A percentile compares a stretch with the other conserved stretches of the same genome.
Conservation (phyloP, 1,139 yeast genomes). For the Blastobotrys petasosporus region DNA sequence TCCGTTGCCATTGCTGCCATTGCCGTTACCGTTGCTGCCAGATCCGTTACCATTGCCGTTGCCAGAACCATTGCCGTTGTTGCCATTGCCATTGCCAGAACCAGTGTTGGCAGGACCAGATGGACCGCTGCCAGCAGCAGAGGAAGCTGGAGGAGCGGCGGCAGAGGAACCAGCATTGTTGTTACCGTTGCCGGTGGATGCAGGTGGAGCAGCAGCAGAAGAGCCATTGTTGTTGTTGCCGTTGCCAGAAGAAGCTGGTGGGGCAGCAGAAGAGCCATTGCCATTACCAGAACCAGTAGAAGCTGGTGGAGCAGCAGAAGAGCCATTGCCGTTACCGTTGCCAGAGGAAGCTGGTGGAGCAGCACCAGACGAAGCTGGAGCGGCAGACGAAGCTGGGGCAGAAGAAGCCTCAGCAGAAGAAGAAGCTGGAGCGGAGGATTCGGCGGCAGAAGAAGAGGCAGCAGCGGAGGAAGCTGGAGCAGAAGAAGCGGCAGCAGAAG, state of each 20-base stretch:
- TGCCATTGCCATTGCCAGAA: too few relatives aligned
- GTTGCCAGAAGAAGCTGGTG: neutral
- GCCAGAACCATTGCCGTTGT: too few relatives aligned
- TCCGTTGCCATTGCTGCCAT: too few relatives aligned
- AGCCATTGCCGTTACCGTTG: neutral
- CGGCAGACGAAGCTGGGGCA: neutral
- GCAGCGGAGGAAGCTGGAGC: neutral
- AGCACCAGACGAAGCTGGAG: neutral
- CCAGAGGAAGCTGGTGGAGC: neutral
- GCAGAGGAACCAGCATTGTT: neutral
- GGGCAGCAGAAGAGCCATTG: neutral
- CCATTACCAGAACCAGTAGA: neutral
- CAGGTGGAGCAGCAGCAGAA: neutral
- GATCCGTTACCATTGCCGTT: too few relatives aligned
- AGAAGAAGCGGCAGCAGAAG: constrained; percentile 1
- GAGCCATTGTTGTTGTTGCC: neutral
- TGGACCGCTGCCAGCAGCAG: neutral
- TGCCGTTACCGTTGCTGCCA: too few relatives aligned
- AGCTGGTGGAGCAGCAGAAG: neutral
- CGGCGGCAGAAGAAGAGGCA: neutral
- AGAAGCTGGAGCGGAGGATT: constrained; percentile 2
- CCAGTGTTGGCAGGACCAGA: too few relatives aligned
- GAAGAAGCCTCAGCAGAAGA: constrained; percentile 1
- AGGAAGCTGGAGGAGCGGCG: constrained; percentile 1
- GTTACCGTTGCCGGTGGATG: neutral